These are phyloP conservation scores for Liriodendron chinense DNA, from an alignment of 164 flowering plant species.

Conservation along the genomic window DNA sequence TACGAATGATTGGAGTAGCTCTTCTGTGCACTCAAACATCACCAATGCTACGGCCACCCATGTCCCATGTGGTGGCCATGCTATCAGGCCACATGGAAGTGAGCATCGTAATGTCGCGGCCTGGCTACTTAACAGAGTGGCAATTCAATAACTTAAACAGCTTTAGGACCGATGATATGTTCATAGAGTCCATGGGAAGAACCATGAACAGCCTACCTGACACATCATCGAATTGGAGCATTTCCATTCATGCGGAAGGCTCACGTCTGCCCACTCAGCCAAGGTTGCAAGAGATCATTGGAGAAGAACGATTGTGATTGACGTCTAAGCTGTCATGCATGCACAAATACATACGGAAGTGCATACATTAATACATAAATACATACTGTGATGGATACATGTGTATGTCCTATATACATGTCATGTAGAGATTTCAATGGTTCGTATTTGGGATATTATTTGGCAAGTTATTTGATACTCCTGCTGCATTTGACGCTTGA, in stretches of 20 bases:
- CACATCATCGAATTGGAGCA: slow-evolving; percentile 6
- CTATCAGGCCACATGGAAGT: slow-evolving; percentile 46
- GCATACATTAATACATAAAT: too few species aligned
- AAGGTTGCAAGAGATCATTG: slow-evolving; percentile 14
- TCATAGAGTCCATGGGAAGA: not conserved
- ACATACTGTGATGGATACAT: too few species aligned
- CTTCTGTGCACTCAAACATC: slow-evolving; percentile 56
- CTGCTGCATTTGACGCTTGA: too few species aligned
- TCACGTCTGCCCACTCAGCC: slow-evolving; percentile 9
- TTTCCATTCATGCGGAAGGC: not conserved
- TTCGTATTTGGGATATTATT: too few species aligned
- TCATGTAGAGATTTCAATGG: too few species aligned
- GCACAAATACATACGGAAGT: too few species aligned
- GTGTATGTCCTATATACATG: too few species aligned
- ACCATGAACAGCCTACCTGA: not conserved
- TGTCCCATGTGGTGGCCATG: slow-evolving; percentile 46
- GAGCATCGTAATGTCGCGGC: slow-evolving; percentile 28
- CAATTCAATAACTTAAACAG: slow-evolving; percentile 32
- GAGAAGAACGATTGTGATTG: slow-evolving; percentile 7
- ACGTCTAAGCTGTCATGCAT: too few species aligned
- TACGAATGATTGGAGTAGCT: slow-evolving; percentile 38
- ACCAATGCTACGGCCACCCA: slow-evolving; percentile 41
- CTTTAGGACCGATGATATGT: slow-evolving; percentile 9
- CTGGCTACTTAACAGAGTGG: slow-evolving; percentile 41
- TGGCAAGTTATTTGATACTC: too few species aligned